Evolutionary conservation across 441 rosid genomes (phyloP), one percentile per base, ranked within the genome.

Genomic region (Viola pubescens): DNA sequence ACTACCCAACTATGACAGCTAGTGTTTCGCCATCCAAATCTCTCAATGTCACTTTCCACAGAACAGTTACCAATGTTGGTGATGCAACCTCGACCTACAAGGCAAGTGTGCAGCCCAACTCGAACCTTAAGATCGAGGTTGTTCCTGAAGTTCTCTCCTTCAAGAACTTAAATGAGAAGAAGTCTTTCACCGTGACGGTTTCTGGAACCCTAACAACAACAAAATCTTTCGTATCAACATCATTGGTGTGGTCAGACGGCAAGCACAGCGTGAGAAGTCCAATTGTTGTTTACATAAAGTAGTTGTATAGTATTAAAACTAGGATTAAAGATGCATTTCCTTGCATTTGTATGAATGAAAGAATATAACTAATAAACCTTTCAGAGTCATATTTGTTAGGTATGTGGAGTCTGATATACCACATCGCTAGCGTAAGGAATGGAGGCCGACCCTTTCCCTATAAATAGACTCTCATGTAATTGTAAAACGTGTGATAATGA

Each of bases 21-120:
- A 2, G 4, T 37, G n/a, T 61, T 4, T 2, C 16, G 0, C 7
- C 41, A 12, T 38, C 14, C 9, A 8, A 45, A 16, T 16, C 54
- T 67, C 71, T 56, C 73, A 74, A 60, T 50, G 72, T 68, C 68
- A 75, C 46, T 8, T 62, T 86, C 16, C 51, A 26, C 40, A 73
- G 91, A 72, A 84, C 85, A 6, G 77, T 80, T 39, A 83, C 88
- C 6, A 86, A 84, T 39, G 89, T 84, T 14, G 85, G 83, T 59
- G 70, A 61, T 37, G 76, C 72, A n/a, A 69, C 61, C 40, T 64
- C 77, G 10, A 72, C 37, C 14, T 82, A 86, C 34, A 66, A 62
- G 3, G 78, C 63, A 12, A 75, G 68, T 3, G 48, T 81, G 0
- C 63, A 67, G 39, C 73, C 81, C 5, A 34, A 7, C 57, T 14